Percentiles rank a stretch among this genome's conserved stretches.
phyloP scores from a whole-genome alignment of 2,329 filamentous ascomycete species.

The Graphilbum fragrans region DNA sequence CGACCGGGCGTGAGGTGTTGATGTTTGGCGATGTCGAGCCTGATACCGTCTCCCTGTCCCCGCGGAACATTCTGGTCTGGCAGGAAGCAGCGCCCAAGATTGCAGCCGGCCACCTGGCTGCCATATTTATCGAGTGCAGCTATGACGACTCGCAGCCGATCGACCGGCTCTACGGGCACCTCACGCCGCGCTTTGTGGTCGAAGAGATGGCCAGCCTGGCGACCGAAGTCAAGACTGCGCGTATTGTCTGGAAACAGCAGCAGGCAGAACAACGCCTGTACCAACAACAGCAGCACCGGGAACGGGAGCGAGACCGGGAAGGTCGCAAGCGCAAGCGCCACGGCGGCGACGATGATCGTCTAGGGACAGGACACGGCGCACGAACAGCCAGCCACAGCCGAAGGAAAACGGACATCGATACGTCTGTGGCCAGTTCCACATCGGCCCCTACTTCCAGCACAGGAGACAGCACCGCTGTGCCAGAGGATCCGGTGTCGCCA shows the following conservation, averaged over 20 bases:
- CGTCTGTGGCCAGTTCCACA: not conserved
- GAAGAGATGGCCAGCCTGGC: constrained; percentile 67
- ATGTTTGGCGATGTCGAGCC: constrained; percentile 96
- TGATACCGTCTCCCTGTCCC: constrained; percentile 69
- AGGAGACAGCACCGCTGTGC: not conserved
- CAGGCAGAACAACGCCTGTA: not conserved
- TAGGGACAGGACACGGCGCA: constrained; percentile 3
- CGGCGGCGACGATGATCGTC: constrained; percentile 19
- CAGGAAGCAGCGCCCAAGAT: constrained; percentile 80
- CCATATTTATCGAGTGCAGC: constrained; percentile 91
- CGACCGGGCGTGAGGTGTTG: constrained; percentile 63
- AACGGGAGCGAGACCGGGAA: constrained; percentile 15
- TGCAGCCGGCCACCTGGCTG: constrained; percentile 55
- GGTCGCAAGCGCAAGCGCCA: constrained; percentile 56
- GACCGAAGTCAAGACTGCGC: constrained; percentile 49
- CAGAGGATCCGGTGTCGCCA: constrained; percentile 39
- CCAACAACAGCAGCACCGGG: too few species aligned
- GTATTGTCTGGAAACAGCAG: constrained; percentile 15
- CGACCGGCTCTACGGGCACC: constrained; percentile 73
- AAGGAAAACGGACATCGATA: constrained; percentile 3
- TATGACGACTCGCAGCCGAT: constrained; percentile 73
- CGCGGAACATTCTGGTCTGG: constrained; percentile 78
- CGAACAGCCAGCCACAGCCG: constrained; percentile 7
- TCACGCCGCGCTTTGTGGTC: constrained; percentile 72
- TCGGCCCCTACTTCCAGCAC: not conserved